Base-by-base conservation (phyloP, 257 asterid species). In the Nyctanthes arbortristis region DNA sequence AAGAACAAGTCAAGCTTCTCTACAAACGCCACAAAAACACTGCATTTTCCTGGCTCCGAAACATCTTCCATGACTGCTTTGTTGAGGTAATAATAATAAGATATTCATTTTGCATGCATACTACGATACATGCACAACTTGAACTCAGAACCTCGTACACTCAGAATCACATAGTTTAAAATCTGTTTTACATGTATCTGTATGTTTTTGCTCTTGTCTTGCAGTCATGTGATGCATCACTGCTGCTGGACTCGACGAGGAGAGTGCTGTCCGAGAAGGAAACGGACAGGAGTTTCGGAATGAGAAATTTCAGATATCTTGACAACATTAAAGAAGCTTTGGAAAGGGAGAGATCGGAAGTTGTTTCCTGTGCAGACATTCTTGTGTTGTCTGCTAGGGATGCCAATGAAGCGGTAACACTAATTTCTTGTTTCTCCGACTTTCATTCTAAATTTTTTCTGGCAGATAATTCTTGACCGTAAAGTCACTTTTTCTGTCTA, bases 21-120 rank as follows among this genome's bases (percentile, higher is more conserved):
- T 93, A 93, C 89, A 90, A 93, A 76, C 96, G 97, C 79, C 98
- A 93, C 90, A 90, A 90, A 84, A 93, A 93, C 88, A 93, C 98
- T 31, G 98, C 98, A 0, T 90, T 90, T 77, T 93, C 96, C 18
- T 93, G 98, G 97, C 96, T 93, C 61, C 82, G 98, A 65, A 93
- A 93, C 85, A 87, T 93, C 67, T 93, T 93, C 86, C 98, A 93
- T 63, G 98, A 93, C 92, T 93, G 98, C 87, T 82, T 81, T 61
- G 98, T 93, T 37, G 88, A 88, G 96, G 98, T 90, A 72, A n/a
- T n/a, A n/a, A n/a, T n/a, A n/a, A n/a, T n/a, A n/a, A n/a, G n/a
- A n/a, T n/a, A n/a, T n/a, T n/a, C n/a, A n/a, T n/a, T n/a, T n/a
- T n/a, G n/a, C n/a, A n/a, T n/a, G n/a, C n/a, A n/a, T n/a, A n/a